Percentiles rank a stretch among this genome's conserved stretches.
These are phyloP conservation scores for Maudiozyma saulgeensis DNA, from an alignment of 805 yeast species.

Conservation along the genomic window DNA sequence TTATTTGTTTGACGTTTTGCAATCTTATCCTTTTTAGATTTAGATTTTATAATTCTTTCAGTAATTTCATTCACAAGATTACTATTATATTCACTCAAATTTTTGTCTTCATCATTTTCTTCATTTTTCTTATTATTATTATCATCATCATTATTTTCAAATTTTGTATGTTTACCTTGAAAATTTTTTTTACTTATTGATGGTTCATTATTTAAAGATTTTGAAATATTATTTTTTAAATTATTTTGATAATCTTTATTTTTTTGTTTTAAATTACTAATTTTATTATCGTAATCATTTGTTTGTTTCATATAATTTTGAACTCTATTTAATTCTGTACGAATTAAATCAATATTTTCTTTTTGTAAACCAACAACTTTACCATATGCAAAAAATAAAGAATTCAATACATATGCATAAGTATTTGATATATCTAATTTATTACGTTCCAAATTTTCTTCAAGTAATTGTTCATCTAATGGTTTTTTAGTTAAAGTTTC, in stretches of 20 bases:
- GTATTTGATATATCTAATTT: constrained; percentile 20
- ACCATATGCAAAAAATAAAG: constrained; percentile 24
- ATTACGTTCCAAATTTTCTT: constrained; percentile 13
- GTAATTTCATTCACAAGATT: not conserved
- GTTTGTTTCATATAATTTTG: constrained; percentile 57
- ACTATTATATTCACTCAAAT: not conserved
- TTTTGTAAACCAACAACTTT: constrained; percentile 14
- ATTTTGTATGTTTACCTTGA: constrained; percentile 46
- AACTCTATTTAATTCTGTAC: constrained; percentile 56
- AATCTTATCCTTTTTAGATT: not conserved
- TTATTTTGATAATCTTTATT: not conserved
- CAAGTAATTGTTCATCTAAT: constrained; percentile 23
- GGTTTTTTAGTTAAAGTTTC: constrained; percentile 16
- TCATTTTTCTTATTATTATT: not conserved
- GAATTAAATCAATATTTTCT: constrained; percentile 37
- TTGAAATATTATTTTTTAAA: constrained; percentile 30
- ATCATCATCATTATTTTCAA: constrained; percentile 24
- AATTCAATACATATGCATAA: constrained; percentile 22
- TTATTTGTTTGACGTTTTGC: not conserved
- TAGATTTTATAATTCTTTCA: not conserved
- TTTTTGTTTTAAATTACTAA: constrained; percentile 1
- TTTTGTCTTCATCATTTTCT: not conserved
- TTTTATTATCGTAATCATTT: constrained; percentile 16
- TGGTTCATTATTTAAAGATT: constrained; percentile 40
- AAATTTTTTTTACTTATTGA: constrained; percentile 47